These are phyloP conservation scores for Mortierella polycephala DNA, from an alignment of 371 early-diverging fungal genomes.

Conservation along the genomic window DNA sequence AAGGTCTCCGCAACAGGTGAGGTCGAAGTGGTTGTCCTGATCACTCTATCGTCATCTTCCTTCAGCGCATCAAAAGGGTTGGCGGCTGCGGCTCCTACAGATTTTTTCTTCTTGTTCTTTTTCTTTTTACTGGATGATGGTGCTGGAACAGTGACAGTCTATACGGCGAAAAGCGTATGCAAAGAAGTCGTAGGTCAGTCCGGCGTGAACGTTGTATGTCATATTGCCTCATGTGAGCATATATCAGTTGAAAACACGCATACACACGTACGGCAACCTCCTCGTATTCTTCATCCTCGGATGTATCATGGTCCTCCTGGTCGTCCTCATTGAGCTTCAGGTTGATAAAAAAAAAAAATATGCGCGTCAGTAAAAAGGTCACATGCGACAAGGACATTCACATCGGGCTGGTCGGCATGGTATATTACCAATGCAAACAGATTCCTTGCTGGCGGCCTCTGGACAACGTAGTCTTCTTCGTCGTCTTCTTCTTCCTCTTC, in stretches of 20 bases:
- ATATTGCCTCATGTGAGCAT: no score
- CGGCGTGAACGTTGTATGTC: no score
- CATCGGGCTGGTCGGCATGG: neutral
- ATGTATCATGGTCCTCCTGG: conserved; percentile 22
- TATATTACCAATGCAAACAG: conserved; percentile 72
- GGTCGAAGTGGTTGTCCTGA: neutral
- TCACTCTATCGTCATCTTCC: conserved; percentile 14
- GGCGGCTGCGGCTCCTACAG: conserved; percentile 11
- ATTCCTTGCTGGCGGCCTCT: conserved; percentile 58
- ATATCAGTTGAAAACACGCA: no score
- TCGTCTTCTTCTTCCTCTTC: conserved; percentile 54
- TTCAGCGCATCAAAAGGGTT: conserved; percentile 47
- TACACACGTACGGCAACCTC: conserved; percentile 19
- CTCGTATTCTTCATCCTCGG: conserved; percentile 27
- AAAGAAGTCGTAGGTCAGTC: neutral
- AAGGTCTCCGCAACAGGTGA: neutral
- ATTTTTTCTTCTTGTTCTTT: conserved; percentile 55
- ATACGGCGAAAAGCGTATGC: neutral
- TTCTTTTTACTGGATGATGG: conserved; percentile 53
- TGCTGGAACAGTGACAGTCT: conserved; percentile 12
- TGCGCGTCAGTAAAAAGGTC: neutral
- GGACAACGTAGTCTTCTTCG: conserved; percentile 43
- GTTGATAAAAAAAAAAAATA: neutral
- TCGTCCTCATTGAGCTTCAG: conserved; percentile 52
- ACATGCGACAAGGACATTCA: neutral